A percentile compares a stretch with the other conserved stretches of the same genome.
These are phyloP conservation scores for Termitomyces sp. DNA, from an alignment of 768 basidiomycete genomes.

Conservation along the genomic window DNA sequence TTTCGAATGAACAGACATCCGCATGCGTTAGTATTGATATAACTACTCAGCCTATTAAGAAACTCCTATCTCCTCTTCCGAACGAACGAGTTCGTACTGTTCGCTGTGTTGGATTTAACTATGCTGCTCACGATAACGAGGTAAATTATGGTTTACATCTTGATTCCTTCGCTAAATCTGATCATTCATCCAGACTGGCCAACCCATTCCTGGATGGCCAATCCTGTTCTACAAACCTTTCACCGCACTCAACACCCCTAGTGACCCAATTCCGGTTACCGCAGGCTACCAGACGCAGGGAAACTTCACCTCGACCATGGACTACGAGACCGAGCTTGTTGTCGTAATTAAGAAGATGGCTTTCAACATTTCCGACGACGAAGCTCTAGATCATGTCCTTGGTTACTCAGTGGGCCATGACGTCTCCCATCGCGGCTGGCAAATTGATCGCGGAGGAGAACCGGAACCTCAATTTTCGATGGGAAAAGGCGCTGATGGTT, in stretches of 20 bases:
- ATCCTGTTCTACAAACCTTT: conserved; percentile 29
- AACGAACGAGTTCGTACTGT: conserved; percentile 27
- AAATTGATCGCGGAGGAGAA: conserved; percentile 40
- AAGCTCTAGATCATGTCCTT: conserved; percentile 40
- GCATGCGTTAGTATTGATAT: neutral
- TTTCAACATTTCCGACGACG: conserved; percentile 41
- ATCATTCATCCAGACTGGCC: conserved; percentile 14
- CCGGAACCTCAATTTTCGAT: conserved; percentile 43
- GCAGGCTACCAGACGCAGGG: conserved; percentile 38
- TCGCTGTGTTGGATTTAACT: conserved; percentile 31
- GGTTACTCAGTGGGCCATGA: conserved; percentile 41
- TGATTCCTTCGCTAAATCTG: neutral
- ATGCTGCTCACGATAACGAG: conserved; percentile 25
- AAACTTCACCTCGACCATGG: conserved; percentile 40
- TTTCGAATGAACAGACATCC: neutral
- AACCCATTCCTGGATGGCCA: conserved; percentile 22
- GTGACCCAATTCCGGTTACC: conserved; percentile 26
- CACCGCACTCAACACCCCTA: conserved; percentile 28
- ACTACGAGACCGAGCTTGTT: conserved; percentile 42
- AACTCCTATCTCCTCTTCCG: conserved; percentile 27
- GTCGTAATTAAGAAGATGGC: conserved; percentile 41
- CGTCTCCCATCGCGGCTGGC: conserved; percentile 44
- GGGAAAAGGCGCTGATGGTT: conserved; percentile 43
- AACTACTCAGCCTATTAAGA: conserved; percentile 21
- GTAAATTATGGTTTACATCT: conserved; percentile 2